Evolutionary conservation across 2,329 filamentous ascomycete genomes (phyloP).

Genomic region (Fusarium irregulare): DNA sequence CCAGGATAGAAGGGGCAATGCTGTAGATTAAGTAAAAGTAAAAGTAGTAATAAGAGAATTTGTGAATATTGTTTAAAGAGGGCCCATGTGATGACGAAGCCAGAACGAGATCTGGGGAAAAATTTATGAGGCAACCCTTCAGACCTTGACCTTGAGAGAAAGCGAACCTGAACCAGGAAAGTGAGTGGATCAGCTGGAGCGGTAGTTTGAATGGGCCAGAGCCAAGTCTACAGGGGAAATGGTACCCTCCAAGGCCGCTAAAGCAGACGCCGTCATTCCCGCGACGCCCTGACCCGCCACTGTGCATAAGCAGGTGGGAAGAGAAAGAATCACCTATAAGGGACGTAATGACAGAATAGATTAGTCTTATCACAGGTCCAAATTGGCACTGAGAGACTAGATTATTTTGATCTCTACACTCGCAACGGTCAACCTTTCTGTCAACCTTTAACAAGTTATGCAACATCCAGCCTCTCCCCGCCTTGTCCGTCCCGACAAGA

Average conservation of each 20-base stretch:
- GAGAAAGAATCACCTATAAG: not conserved
- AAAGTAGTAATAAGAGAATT: slow-evolving; percentile 1
- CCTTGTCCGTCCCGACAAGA: slow-evolving; percentile 24
- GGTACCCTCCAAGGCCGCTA: slow-evolving; percentile 34
- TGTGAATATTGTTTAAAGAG: slow-evolving; percentile 1
- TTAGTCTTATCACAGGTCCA: not conserved
- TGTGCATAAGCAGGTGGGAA: slow-evolving; percentile 22
- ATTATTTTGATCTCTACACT: too few species aligned
- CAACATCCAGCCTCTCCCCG: slow-evolving; percentile 13
- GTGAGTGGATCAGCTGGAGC: slow-evolving; percentile 29
- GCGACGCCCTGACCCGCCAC: slow-evolving; percentile 34
- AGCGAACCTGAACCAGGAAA: not conserved
- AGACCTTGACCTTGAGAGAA: slow-evolving; percentile 23
- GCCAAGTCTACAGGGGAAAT: slow-evolving; percentile 35
- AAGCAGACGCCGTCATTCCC: slow-evolving; percentile 33
- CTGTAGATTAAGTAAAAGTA: slow-evolving; percentile 16
- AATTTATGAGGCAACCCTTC: slow-evolving; percentile 40
- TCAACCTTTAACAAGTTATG: not conserved
- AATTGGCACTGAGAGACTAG: too few species aligned
- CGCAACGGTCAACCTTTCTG: not conserved
- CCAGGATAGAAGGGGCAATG: slow-evolving; percentile 32
- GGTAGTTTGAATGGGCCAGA: slow-evolving; percentile 17
- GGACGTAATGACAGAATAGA: not conserved
- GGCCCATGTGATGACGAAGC: slow-evolving; percentile 50
- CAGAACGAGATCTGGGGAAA: slow-evolving; percentile 42